Evolutionary conservation across 2,329 filamentous ascomycete genomes (phyloP), one percentile per base, ranked within the genome.

Genomic region (Botrytis sinoallii): DNA sequence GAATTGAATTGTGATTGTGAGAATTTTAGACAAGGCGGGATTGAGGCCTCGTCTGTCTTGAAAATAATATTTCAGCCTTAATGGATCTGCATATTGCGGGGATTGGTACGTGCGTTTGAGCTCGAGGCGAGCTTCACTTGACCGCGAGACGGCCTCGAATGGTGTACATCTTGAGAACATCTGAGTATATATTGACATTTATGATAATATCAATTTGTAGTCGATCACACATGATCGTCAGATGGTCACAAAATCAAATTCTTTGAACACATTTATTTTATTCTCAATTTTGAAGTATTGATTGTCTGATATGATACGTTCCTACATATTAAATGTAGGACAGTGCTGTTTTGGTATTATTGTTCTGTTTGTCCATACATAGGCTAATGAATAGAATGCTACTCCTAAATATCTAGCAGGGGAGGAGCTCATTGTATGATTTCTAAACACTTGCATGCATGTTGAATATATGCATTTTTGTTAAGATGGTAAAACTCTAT

Each of bases 21-120:
- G 72, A 71, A 44, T 70, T 76, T 74, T 40, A 67, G 64, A 74
- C 65, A 40, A 72, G 57, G 55, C 66, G 32, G 73, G 73, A 75
- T 74, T 75, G 40, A 72, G 66, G 75, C 72, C 75, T 74, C 48
- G 74, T 66, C 72, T 73, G 9, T 20, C 25, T 57, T 35, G 10
- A 66, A 42, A 68, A 57, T 42, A 55, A 55, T 22, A 29, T 38
- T 70, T 72, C 73, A 74, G 75, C 73, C 73, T 77, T 55, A 16
- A 29, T 55, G 65, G 35, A 55, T 75, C 40, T 61, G 40, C 64
- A 59, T 66, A 16, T 66, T 69, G 60, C 22, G 48, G 52, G 38
- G 22, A 57, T 12, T 22, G 66, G 66, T 35, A 14, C 48, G 38
- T 69, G 66, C 66, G 20, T 57, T 25, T 69, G 35, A 38, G 32